Percentiles rank a stretch among this genome's conserved stretches.
These are phyloP conservation scores for Coemansia sp. DNA, from an alignment of 192 early-diverging fungal species.

Conservation along the genomic window DNA sequence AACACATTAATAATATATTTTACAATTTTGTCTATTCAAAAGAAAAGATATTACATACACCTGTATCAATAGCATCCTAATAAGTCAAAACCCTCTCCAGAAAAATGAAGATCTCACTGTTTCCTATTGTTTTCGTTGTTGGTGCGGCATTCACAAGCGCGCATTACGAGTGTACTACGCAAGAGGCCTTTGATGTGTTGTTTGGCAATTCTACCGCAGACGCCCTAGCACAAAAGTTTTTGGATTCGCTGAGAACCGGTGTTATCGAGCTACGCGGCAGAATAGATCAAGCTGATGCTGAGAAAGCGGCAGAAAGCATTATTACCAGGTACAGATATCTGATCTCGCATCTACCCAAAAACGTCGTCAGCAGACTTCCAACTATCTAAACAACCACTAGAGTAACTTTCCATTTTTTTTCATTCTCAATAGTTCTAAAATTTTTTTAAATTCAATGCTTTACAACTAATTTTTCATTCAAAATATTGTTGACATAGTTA, in stretches of 20 bases:
- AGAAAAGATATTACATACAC: slow-evolving; percentile 1
- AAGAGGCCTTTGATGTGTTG: slow-evolving; percentile 33
- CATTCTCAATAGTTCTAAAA: neutral
- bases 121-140: neutral
- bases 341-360: slow-evolving; percentile 9
- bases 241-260: slow-evolving; percentile 15
- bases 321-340: slow-evolving; percentile 16
- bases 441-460: too few species aligned
- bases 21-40: neutral
- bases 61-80: too few species aligned
- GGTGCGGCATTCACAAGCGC: slow-evolving; percentile 6
- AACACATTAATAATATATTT: too few species aligned
- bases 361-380: slow-evolving; percentile 10
- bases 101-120: slow-evolving; percentile 16
- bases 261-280: slow-evolving; percentile 5
- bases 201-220: slow-evolving; percentile 19
- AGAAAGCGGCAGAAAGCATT: slow-evolving; percentile 11
- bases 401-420: too few species aligned
- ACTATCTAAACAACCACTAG: slow-evolving; percentile 8
- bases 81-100: too few species aligned
- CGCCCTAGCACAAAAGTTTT: slow-evolving; percentile 12
- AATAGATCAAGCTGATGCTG: slow-evolving; percentile 5
- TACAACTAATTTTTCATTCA: too few species aligned
- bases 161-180: slow-evolving; percentile 25
- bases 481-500: too few species aligned